Evolutionary conservation across 2,329 filamentous ascomycete species (phyloP), one percentile per base, ranked within the genome.

Genomic region (Diaporthe batatas): DNA sequence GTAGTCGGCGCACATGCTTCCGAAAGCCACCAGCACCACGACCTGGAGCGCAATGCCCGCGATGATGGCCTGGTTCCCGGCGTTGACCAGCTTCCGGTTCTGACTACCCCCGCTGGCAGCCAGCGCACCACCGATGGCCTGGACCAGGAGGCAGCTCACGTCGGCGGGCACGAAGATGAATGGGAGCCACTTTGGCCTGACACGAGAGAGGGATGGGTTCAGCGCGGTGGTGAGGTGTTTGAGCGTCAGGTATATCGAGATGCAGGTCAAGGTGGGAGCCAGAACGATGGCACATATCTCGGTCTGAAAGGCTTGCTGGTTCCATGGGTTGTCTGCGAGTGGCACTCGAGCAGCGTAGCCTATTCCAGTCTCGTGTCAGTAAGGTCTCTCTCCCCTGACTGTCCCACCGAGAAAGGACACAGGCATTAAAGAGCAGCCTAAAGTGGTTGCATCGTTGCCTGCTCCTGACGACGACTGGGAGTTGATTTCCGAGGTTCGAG

Each of bases 161-260:
- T 91, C 89, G 79, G 86, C 87, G 69, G 87, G 86, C n/a, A 90
- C 86, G 81, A 90, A 91, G 81, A 90, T 81, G 77, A 85, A 83
- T 5, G 89, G 88, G 79, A 89, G 90, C 76, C 84, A 83, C n/a
- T 79, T 80, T 23, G 88, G 85, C 4, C 82, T 82, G 72, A 90
- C 77, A 75, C 86, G 85, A n/a, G 88, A 89, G 69, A 88, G 82
- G 49, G 76, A 55, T 11, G 88, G 84, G 79, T 82, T 84, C 74
- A 89, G 82, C 59, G 84, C 80, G 44, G 88, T 81, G 72, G 86
- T 84, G 75, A 89, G 80, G 83, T 91, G 89, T 79, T 91, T 90
- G 73, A 92, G 86, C 4, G 88, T 91, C 34, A 92, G 86, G 82
- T 92, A 92, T 80, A 92, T 87, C 77, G 85, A 86, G 75, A 90